Conservation (phyloP, 148 eudicot genomes). For the Persicaria maculosa region DNA sequence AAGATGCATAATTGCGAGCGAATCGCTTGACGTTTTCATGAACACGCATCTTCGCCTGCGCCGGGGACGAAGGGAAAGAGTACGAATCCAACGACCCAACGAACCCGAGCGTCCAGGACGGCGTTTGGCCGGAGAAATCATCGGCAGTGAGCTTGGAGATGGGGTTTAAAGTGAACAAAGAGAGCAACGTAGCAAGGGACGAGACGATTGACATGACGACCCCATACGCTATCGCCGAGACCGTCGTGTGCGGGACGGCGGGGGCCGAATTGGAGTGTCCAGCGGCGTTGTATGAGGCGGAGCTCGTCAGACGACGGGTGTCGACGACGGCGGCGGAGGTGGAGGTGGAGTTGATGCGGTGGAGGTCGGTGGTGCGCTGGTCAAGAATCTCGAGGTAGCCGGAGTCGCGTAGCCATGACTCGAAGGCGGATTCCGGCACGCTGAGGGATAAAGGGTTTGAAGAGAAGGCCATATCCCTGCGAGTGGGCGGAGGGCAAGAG, state of each 20-base stretch:
- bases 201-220: constrained; percentile 34
- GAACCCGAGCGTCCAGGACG: constrained; percentile 52
- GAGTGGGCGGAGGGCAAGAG: not conserved
- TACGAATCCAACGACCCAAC: constrained; percentile 49
- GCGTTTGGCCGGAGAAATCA: constrained; percentile 52
- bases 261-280: constrained; percentile 17
- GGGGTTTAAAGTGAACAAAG: constrained; percentile 69
- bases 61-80: constrained; percentile 58
- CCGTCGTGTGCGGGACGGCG: constrained; percentile 19
- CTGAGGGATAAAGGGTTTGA: constrained; percentile 73
- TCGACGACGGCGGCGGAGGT: constrained; percentile 17
- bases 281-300: constrained; percentile 16
- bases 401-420: constrained; percentile 91
- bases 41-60: constrained; percentile 64
- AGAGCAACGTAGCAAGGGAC: constrained; percentile 39
- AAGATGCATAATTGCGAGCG: constrained; percentile 60
- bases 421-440: constrained; percentile 78
- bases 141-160: constrained; percentile 53
- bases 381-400: constrained; percentile 86
- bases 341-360: constrained; percentile 50
- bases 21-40: constrained; percentile 86
- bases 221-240: constrained; percentile 23
- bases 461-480: constrained; percentile 37
- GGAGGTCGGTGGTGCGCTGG: constrained; percentile 76
- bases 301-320: constrained; percentile 16